Evolutionary conservation across 1,139 yeast genomes (phyloP).

Genomic region (Torulaspora globosa): DNA sequence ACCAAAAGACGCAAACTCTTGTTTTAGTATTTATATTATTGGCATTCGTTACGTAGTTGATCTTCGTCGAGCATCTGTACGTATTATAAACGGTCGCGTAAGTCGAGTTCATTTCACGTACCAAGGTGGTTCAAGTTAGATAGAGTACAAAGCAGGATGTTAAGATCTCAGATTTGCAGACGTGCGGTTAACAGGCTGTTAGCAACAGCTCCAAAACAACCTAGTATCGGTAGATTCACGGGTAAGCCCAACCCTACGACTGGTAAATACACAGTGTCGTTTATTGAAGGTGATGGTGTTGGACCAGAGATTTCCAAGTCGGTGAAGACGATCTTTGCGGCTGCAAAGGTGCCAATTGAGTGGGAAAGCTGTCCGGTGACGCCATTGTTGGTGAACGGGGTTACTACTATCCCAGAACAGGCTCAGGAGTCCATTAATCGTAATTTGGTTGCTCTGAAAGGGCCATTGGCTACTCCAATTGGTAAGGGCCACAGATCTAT

Average conservation of each 20-base stretch:
- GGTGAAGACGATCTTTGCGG: constrained; percentile 83
- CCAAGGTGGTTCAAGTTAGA: background rate
- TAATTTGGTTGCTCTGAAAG: constrained; percentile 92
- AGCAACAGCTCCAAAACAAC: constrained; percentile 29
- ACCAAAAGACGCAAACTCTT: background rate
- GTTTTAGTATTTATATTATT: background rate
- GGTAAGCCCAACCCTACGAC: constrained; percentile 40
- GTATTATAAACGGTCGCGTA: no score
- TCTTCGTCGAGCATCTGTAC: no score
- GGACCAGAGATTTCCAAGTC: constrained; percentile 94
- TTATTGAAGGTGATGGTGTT: constrained; percentile 98
- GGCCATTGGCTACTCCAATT: constrained; percentile 96
- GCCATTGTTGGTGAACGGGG: constrained; percentile 86
- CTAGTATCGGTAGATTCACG: constrained; percentile 32
- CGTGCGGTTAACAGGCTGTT: constrained; percentile 22
- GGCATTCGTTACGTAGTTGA: background rate
- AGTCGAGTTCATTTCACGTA: no score
- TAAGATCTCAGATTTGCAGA: constrained; percentile 25
- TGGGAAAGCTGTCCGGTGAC: constrained; percentile 98
- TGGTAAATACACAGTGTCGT: constrained; percentile 85
- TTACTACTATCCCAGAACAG: constrained; percentile 87
- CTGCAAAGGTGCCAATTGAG: constrained; percentile 91
- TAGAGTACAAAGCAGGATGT: constrained; percentile 16
- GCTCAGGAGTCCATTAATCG: constrained; percentile 91
- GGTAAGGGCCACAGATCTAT: constrained; percentile 98